Base-by-base conservation (phyloP, 2,329 filamentous ascomycete genomes). In the Verticillium zaregamsianum region DNA sequence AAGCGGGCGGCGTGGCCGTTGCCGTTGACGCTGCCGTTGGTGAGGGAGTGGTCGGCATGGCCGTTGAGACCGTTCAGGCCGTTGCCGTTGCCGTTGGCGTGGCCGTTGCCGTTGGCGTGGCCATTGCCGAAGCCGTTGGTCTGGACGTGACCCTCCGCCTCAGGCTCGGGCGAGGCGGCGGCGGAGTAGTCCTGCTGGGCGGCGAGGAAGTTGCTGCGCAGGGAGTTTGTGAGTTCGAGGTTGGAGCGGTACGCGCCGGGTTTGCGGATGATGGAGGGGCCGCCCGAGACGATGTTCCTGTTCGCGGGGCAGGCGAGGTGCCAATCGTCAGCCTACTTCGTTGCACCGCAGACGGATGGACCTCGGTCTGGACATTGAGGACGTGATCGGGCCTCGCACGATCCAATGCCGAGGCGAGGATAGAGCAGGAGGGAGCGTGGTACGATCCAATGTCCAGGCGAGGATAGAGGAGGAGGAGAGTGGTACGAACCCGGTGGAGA, bases 191-290 rank as follows among this genome's bases (percentile, higher is more conserved):
- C 86, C 70, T 89, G 80, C 73, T 92, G 90, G 45, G 90, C 89
- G 33, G 89, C 86, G 59, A 86, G 74, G 74, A 98, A 92, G 76
- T 94, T 97, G 71, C 88, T 87, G 69, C 91, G 90, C 20, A 99
- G 85, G 3, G 93, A 92, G 71, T 92, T 93, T 66, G 93, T 90
- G 68, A 99, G 86, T 77, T 99, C 95, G 69, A 93, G 88, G 74
- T 98, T 98, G 60, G 94, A 97, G 73, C 93, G 92, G 72, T 88
- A 88, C 66, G 86, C 86, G 63, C 88, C 84, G 17, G 89, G 87
- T 70, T 91, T 91, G 65, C 92, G 89, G 74, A 97, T 90, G 65
- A 97, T 89, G 57, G 92, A 92, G 62, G 91, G 90, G 62, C 91
- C 91, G 66, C 87, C 88, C 69, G 89, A 89, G 84, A 96, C 92